Evolutionary conservation across 2,329 filamentous ascomycete species (phyloP), one percentile per base, ranked within the genome.

Genomic region (Trichoderma sp.): DNA sequence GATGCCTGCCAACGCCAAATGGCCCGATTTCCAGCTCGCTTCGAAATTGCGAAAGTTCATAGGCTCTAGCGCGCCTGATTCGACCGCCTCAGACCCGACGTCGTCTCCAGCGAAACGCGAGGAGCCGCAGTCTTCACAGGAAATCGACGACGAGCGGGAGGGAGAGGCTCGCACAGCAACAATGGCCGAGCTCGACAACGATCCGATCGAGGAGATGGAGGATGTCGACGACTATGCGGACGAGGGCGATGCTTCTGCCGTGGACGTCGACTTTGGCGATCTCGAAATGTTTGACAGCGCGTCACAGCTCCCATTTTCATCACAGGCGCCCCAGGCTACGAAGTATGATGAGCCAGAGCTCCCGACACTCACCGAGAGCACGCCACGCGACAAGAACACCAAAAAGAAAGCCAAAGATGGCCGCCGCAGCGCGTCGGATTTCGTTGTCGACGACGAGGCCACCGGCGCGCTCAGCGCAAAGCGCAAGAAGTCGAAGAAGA

Each of bases 271-370:
- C 58, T 78, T 78, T 64, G 76, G 76, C 24, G 63, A 74, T 26
- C 72, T 78, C 58, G 74, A 78, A 55, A 75, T 78, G 71, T 78
- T 78, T 61, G 75, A 78, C 66, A 78, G 76, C 67, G 68, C 73
- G 55, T 69, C 72, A 51, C 69, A 72, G 48, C 68, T 69, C 15
- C 72, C 74, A n/a, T 74, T 73, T 55, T 72, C 74, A 7, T 74
- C 75, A 7, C 73, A 74, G 59, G 74, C 69, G 12, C 72, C 74
- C 28, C 73, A 75, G 60, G 72, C 73, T n/a, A 55, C 72, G 58
- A 76, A 76, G 71, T 63, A 68, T 24, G 72, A 72, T 26, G 72
- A 72, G 14, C 59, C 62, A 19, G 41, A 67, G 6, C 43, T 70
- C 1, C 55, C 63, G 9, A 65, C 69, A 15, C 66, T 70, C 14